Base-by-base conservation (phyloP, 176 grass and related monocot species). In the Cocos nucifera region DNA sequence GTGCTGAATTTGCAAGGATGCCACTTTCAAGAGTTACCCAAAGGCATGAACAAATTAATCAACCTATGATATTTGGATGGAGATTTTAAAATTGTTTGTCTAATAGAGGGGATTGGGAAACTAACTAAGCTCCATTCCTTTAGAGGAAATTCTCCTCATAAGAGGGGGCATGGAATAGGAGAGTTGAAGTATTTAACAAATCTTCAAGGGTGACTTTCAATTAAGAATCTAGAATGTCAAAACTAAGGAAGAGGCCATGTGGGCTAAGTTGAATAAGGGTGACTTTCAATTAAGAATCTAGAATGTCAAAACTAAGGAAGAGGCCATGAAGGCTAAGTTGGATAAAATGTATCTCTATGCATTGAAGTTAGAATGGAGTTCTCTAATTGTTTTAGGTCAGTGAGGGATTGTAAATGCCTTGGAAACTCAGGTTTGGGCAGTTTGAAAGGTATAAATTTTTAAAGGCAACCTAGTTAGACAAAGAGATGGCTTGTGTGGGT, bases 171-270 rank as follows among this genome's bases (percentile, higher is more conserved):
- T n/a, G n/a, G n/a, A 14, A 78, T 87, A 50, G 73, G 51, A 69
- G 67, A 82, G 21, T 72, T 87, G 28, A 60, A 69, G 8, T 7
- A 67, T 28, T 56, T 82, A 61, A 72, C n/a, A 29, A 64, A 87
- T 63, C 79, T 82, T 50, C 51, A 39, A 32, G 75, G 74, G 63
- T 66, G 54, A 39, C 66, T 87, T 16, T 23, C 55, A 16, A 60
- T 82, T 44, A 71, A 50, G 50, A 78, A 75, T 50, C 64, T 87
- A 75, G 67, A 71, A 55, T n/a, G n/a, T n/a, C n/a, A n/a, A n/a
- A n/a, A n/a, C n/a, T n/a, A n/a, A n/a, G n/a, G n/a, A n/a, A n/a
- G n/a, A n/a, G n/a, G n/a, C n/a, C n/a, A n/a, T n/a, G n/a, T n/a
- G n/a, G n/a, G n/a, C n/a, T n/a, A n/a, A n/a, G n/a, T n/a, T n/a